Evolutionary conservation across 352 stramenopile species (phyloP), one percentile per base, ranked within the genome.

Genomic region (Pythium folliculosum): DNA sequence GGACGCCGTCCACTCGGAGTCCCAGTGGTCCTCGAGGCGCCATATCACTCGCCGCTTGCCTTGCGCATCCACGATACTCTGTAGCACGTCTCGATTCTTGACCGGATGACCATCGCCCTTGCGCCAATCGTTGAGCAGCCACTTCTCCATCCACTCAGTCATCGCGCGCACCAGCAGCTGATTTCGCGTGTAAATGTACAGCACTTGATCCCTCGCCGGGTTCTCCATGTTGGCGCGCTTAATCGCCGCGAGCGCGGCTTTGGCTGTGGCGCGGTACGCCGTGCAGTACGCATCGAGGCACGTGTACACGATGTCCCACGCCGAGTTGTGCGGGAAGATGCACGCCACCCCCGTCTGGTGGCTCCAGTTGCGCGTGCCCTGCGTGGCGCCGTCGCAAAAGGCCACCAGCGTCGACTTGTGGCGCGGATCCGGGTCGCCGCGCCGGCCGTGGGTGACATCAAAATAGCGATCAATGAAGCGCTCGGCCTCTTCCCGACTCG

Each of bases 121-220:
- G 32, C 43, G 60, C 82, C 82, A 91, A 10, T 77, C 70, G 7
- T 84, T 89, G 13, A 67, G 70, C 19, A 71, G 60, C 82, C 84
- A 92, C 0, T 63, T 80, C 2, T 67, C 65, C 32, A 92, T 63
- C 82, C 81, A 91, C 59, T 90, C 75, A 2, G 81, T 90, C 81
- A 90, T 91, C 3, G 84, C 86, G 25, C 76, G 73, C 63, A 91
- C 87, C 12, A 92, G 66, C n/a, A 89, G 23, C 71, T 89, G 83
- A 51, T 76, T 89, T 45, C 88, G 77, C 9, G 81, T 85, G 69
- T 85, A 93, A 16, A 93, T 89, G 44, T 76, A 88, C 4, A 93
- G 72, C 63, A 77, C 52, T 17, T 63, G 71, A 13, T 64, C 56
- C 16, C 49, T 47, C 8, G 61, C 52, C 0, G 81, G 78, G 43